Evolutionary conservation across 805 yeast species (phyloP), one percentile per base, ranked within the genome.

Genomic region (Yamadazyma takamatsuzukensis): DNA sequence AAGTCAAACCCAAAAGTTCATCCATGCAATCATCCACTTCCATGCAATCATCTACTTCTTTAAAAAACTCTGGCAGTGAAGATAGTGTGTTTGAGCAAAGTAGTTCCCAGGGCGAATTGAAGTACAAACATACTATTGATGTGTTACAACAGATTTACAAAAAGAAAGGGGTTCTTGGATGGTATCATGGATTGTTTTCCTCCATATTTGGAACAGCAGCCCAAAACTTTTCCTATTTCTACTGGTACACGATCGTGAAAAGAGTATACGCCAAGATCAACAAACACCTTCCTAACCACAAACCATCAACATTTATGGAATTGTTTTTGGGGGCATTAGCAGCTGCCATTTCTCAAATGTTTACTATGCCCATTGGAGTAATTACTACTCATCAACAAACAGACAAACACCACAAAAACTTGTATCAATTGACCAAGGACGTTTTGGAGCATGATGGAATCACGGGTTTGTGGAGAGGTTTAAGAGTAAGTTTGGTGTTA

Each of bases 151-250:
- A 78, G 52, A 76, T 85, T 4, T 72, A 76, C 51, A 59, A 60
- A 41, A 66, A 67, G 34, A 71, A 77, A 44, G 95, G 95, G 1
- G 30, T 81, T 8, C 41, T 60, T 12, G 93, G 90, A 5, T 70
- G 83, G 56, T 86, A 85, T 59, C 76, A 73, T 42, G 95, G 95
- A 1, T 56, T 85, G 29, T 59, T 74, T 2, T 78, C 88, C 2
- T 74, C 84, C 1, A 59, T 84, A 25, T 48, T 80, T 13, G 87
- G 88, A 2, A 75, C 80, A 8, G 88, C 89, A 2, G 76, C 83
- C 6, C 85, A 83, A 51, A 82, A 80, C 46, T 86, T 86, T 52
- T 79, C 86, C 18, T 86, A 86, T 56, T 86, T 86, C 56, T 86
- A 84, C 58, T 86, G 94, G 93, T 86, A 86, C 57, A 79, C 88